Evolutionary conservation across 257 asterid genomes (phyloP).

Genomic region (Cynanchum wilfordii): DNA sequence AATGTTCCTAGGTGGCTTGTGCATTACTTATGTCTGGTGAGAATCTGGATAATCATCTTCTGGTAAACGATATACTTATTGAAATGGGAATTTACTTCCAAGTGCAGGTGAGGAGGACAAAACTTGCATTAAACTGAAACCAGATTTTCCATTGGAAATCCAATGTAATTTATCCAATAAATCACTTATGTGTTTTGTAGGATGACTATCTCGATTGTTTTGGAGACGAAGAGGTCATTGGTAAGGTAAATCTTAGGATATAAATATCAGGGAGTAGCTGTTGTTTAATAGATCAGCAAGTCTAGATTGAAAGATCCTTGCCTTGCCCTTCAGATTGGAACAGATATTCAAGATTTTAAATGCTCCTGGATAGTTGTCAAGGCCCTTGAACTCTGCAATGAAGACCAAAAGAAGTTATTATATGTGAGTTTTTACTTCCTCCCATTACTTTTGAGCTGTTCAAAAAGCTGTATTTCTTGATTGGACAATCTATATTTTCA

Average conservation of each 20-base stretch:
- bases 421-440: slow-evolving; percentile 17
- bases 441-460: background rate
- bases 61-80: slow-evolving; percentile 67
- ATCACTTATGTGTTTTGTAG: slow-evolving; percentile 15
- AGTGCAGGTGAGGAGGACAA: slow-evolving; percentile 69
- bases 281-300: background rate
- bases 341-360: slow-evolving; percentile 40
- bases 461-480: background rate
- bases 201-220: slow-evolving; percentile 44
- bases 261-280: background rate
- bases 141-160: background rate
- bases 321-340: slow-evolving; percentile 31
- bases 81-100: slow-evolving; percentile 96
- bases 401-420: slow-evolving; percentile 30
- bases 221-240: slow-evolving; percentile 38
- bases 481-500: slow-evolving; percentile 14
- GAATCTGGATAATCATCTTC: slow-evolving; percentile 61
- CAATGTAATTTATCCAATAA: background rate
- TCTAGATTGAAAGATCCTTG: background rate
- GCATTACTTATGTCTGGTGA: slow-evolving; percentile 95
- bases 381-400: slow-evolving; percentile 28
- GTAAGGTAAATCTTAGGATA: slow-evolving; percentile 27
- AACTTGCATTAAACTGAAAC: slow-evolving; percentile 4
- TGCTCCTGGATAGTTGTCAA: slow-evolving; percentile 45
- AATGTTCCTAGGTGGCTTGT: slow-evolving; percentile 68